phyloP scores from a whole-genome alignment of 2,329 filamentous ascomycete genomes.

The Phyllosticta citrichinensis region DNA sequence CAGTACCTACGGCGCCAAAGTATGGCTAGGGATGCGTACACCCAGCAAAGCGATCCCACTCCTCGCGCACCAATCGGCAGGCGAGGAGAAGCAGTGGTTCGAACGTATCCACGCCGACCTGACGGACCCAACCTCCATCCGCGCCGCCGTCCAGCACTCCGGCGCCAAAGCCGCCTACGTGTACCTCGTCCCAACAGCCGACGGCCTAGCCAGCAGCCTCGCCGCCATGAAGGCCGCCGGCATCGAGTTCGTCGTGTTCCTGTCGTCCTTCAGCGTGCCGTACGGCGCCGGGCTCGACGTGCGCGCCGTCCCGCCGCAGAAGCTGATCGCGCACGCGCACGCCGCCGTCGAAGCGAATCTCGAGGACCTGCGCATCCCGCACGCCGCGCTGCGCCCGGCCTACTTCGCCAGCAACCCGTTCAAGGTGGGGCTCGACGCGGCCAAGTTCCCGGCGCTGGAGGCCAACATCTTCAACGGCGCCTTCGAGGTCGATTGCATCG shows the following conservation, averaged over 20 bases:
- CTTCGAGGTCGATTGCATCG: slow-evolving; percentile 30
- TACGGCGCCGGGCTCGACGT: slow-evolving; percentile 1
- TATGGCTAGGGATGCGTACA: slow-evolving; percentile 41
- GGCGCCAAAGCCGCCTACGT: slow-evolving; percentile 34
- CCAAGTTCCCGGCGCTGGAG: slow-evolving; percentile 20
- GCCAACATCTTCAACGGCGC: slow-evolving; percentile 24
- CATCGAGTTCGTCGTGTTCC: slow-evolving; percentile 37
- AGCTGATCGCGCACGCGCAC: slow-evolving; percentile 33
- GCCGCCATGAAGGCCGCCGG: slow-evolving; percentile 37
- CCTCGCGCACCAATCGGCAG: neutral
- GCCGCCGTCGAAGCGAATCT: slow-evolving; percentile 36
- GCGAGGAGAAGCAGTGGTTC: neutral
- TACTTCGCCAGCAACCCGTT: slow-evolving; percentile 37
- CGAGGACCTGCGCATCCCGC: slow-evolving; percentile 30
- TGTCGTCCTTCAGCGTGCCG: slow-evolving; percentile 15
- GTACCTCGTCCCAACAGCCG: slow-evolving; percentile 29
- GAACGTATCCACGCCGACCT: neutral
- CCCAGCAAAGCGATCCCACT: slow-evolving; percentile 29
- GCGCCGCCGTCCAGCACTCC: neutral
- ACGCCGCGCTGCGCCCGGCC: slow-evolving; percentile 33
- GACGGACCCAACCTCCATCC: neutral
- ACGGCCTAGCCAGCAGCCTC: slow-evolving; percentile 33
- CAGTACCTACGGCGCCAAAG: slow-evolving; percentile 31
- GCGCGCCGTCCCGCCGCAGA: slow-evolving; percentile 16
- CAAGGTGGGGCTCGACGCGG: slow-evolving; percentile 12